Base-by-base conservation (phyloP, 495 filamentous ascomycete genomes). In the Pseudotulostoma volvatum region DNA sequence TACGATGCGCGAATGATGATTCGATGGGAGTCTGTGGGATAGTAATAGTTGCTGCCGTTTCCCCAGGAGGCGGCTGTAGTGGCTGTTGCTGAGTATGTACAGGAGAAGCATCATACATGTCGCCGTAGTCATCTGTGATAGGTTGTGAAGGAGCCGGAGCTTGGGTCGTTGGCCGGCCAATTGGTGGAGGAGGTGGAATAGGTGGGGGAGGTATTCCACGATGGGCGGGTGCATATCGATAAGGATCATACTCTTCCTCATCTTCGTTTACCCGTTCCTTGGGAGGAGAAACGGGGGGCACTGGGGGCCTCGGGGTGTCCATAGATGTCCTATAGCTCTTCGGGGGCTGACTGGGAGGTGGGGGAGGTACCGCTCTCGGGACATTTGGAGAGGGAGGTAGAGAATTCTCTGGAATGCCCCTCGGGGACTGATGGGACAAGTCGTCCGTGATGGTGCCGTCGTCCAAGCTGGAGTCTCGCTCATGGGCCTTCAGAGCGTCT, bases 401-500 rank as follows among this genome's bases (percentile, higher is more conserved):
- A 21, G 66, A 64, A 34, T 51, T 46, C 20, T 54, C 57, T 18
- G 69, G 67, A 21, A 73, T 65, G 45, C 59, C 60, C 37, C 54
- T 50, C 14, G 66, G 60, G 11, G 63, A 66, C 16, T 68, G 64
- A 41, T 66, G 43, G 30, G 71, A 60, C 36, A 56, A 46, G 34
- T 74, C 70, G 38, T 75, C 71, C 23, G 64, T 66, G 21, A 57
- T 64, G 4, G 54, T 63, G 36, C 59, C 70, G 31, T 74, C 74
- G 43, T 76, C 73, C 44, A 79, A 55, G 56, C 80, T 88, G 16
- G 79, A 74, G 30, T 86, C 84, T 33, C 77, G 71, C 20, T 72
- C 76, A 57, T 93, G 84, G 14, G 82, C 54, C 49, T 84, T 92
- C 39, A 96, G 55, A 3, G 90, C 88, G 61, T 94, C 90, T 57